Evolutionary conservation across 768 basidiomycete species (phyloP), one percentile per base, ranked within the genome.

Genomic region (Tricholoma saponaceum): DNA sequence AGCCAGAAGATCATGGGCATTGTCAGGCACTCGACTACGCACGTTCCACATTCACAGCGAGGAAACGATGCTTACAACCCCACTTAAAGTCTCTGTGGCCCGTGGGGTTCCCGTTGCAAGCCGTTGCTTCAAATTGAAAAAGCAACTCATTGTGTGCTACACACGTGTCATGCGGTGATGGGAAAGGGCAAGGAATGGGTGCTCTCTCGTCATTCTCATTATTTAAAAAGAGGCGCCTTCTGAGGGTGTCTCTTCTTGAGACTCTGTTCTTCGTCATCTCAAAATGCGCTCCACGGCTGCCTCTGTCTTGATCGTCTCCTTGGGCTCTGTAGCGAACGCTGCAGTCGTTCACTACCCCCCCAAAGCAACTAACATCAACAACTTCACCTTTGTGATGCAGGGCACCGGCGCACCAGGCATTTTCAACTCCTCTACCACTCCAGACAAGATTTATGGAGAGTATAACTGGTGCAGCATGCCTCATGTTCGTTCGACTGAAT

Each of bases 401-500:
- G 78, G 78, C 7, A 68, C 70, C 9, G 79, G 76, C 9, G 70
- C 76, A n/a, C 76, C 78, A 20, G 80, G 80, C 4, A 79, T 80
- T 2, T 80, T 72, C 64, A 72, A 67, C 57, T 78, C 75, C 0
- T 80, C 79, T 0, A 61, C 55, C 6, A 75, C 74, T 7, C 74
- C 79, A 0, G 62, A 75, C 35, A 54, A 68, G 2, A 59, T 60
- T 8, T 81, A 81, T 69, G 80, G 79, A 0, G 66, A 64, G 18
- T 81, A 79, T 56, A 80, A 80, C 58, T 80, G 79, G 79, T 81
- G 81, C 52, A 81, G 80, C 59, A 81, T 82, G 81, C 80, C 81
- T 2, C 81, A 81, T 69, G 79, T 78, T 0, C 68, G 79, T 54
- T 50, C 54, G 23, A 66, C 60, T 56, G 79, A 80, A 63, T 81